Evolutionary conservation across 192 early-diverging fungal species (phyloP), one percentile per base, ranked within the genome.

Genomic region (Coemansia aciculifera): DNA sequence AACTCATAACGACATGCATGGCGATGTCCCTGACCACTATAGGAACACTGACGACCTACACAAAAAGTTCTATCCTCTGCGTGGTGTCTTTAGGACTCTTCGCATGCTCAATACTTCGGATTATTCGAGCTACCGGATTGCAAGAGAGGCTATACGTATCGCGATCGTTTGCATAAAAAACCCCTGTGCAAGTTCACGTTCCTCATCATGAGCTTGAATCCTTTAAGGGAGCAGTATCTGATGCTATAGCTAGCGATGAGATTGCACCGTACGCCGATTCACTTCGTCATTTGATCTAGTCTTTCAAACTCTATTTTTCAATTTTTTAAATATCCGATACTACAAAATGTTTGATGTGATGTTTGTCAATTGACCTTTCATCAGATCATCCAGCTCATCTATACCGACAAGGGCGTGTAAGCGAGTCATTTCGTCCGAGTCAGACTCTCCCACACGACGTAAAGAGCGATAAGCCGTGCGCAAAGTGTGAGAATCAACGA

Each of bases 351-450:
- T 57, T 10, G 54, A n/a, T 0, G 21, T 6, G 6, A 32, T 63
- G 23, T 24, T 27, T 15, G 44, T 40, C 17, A 76, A n/a, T 49
- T 66, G 70, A 3, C 40, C 66, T 10, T 89, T 75, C 68, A 92
- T 75, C 13, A 87, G 79, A 0, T 78, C 85, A 68, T 88, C 86
- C 37, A 95, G 68, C 34, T 94, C 94, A 34, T 82, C 87, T 32
- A 94, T 73, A 0, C 87, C 91, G 13, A 87, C 68, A 37, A 89
- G 78, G 8, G 93, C 91, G 52, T 96, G 90, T 49, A 86, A 72
- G 40, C 88, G 76, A 23, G 87, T 88, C 37, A 95, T 62, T 36
- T 91, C 86, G 72, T 96, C 94, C 1, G 75, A 39, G 65, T 96
- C 93, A 0, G 80, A 86, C 7, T 85, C 81, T 61, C 87, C 87